These are phyloP conservation scores for Beta macrorhiza DNA, from an alignment of 179 eudicot genomes.

Conservation along the genomic window DNA sequence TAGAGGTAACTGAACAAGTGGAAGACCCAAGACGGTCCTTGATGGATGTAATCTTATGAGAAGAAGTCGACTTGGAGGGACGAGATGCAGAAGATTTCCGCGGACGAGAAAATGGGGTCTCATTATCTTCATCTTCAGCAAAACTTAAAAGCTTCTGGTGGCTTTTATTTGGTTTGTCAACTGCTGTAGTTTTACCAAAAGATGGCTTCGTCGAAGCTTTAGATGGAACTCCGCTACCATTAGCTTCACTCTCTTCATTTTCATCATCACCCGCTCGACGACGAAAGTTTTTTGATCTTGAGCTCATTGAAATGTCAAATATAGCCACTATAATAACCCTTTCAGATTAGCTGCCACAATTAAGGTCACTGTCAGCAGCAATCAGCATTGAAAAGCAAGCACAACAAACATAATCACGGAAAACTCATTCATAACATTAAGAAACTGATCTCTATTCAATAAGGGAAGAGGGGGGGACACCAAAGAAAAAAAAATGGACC, in stretches of 20 bases:
- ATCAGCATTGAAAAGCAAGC: background rate
- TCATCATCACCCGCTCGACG: slow-evolving; percentile 65
- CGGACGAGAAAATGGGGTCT: slow-evolving; percentile 48
- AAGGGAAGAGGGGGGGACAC: no score
- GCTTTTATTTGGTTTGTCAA: slow-evolving; percentile 55
- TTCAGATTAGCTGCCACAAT: background rate
- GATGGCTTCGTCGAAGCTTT: slow-evolving; percentile 26
- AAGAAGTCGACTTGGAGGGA: slow-evolving; percentile 40
- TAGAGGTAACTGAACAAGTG: slow-evolving; percentile 44
- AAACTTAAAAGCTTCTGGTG: slow-evolving; percentile 64
- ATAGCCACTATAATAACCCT: background rate
- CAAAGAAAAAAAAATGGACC: no score
- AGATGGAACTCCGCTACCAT: slow-evolving; percentile 23
- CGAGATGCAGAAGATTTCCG: slow-evolving; percentile 37
- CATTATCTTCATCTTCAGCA: slow-evolving; percentile 76
- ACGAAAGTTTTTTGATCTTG: slow-evolving; percentile 65
- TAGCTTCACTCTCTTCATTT: slow-evolving; percentile 42
- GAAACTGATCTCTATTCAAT: no score
- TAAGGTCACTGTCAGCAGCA: background rate
- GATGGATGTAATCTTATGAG: slow-evolving; percentile 50
- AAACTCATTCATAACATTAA: no score
- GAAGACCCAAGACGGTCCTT: slow-evolving; percentile 50
- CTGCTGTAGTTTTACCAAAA: slow-evolving; percentile 25
- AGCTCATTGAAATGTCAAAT: slow-evolving; percentile 36
- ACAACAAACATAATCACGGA: background rate